Percentiles rank a stretch among this genome's conserved stretches.
Evolutionary conservation across 495 filamentous ascomycete species (phyloP).

Genomic region (Aspergillus wentii): DNA sequence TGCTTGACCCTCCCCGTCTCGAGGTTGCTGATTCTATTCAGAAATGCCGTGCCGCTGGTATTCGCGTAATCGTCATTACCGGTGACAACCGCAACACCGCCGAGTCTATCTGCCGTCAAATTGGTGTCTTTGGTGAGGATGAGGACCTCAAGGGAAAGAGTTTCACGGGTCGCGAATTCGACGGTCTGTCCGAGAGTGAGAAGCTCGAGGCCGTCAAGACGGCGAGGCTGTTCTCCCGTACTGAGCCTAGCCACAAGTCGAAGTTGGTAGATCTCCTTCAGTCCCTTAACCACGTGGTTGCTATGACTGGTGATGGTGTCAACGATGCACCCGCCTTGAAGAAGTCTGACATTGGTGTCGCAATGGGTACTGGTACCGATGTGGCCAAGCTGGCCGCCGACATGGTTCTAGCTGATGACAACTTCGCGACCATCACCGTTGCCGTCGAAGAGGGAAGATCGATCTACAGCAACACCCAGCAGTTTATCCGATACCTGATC

Average conservation of each 20-base stretch:
- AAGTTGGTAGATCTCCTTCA: constrained; percentile 95
- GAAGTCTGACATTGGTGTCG: constrained; percentile 97
- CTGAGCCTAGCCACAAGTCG: constrained; percentile 93
- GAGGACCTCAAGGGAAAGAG: constrained; percentile 90
- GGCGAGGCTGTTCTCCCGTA: constrained; percentile 93
- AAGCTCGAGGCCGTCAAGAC: constrained; percentile 77
- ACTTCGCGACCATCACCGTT: constrained; percentile 95
- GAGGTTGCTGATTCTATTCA: constrained; percentile 83
- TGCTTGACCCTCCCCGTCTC: constrained; percentile 96
- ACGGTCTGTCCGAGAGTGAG: constrained; percentile 71
- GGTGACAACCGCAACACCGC: constrained; percentile 97
- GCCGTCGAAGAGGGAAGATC: constrained; percentile 96
- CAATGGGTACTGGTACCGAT: constrained; percentile 98
- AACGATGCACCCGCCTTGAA: constrained; percentile 98
- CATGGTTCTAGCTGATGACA: constrained; percentile 98
- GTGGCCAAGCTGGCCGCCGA: constrained; percentile 95
- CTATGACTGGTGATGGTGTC: constrained; percentile 99
- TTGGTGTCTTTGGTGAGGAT: constrained; percentile 80
- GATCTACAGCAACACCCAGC: constrained; percentile 99
- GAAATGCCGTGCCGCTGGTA: constrained; percentile 88
- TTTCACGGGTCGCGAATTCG: constrained; percentile 92
- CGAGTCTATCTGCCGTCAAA: constrained; percentile 94
- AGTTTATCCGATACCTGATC: constrained; percentile 99
- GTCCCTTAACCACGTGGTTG: constrained; percentile 87
- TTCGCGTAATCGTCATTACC: constrained; percentile 96